A percentile compares a stretch with the other conserved stretches of the same genome.
Evolutionary conservation across 2,329 filamentous ascomycete genomes (phyloP).

Genomic region (Diaporthe sp.): DNA sequence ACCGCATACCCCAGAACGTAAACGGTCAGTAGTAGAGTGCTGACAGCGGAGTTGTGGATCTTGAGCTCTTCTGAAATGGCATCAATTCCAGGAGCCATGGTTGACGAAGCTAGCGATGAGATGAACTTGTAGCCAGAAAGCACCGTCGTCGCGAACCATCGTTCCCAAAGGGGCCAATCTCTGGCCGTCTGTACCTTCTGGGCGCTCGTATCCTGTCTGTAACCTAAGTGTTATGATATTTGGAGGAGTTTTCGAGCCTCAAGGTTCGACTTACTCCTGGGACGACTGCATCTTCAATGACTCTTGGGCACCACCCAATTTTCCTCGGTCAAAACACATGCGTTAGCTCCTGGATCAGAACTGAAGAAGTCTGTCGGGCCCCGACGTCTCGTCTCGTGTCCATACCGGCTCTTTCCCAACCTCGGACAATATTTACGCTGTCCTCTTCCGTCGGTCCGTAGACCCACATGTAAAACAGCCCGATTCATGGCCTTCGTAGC

Average conservation of each 20-base stretch:
- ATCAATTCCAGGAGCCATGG: constrained; percentile 8
- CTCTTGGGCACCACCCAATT: accelerated
- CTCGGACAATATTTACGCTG: no score
- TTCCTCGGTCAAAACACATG: background rate
- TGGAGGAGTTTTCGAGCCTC: no score
- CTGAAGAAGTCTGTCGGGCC: background rate
- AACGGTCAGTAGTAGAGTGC: background rate
- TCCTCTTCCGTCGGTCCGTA: background rate
- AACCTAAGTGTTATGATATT: background rate
- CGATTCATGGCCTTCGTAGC: background rate
- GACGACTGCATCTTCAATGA: background rate
- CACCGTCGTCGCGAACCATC: constrained; percentile 20
- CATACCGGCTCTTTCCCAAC: background rate
- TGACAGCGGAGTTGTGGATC: background rate
- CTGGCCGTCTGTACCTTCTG: background rate
- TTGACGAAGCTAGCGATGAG: background rate
- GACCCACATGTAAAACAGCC: background rate
- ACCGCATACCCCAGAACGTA: constrained; percentile 18
- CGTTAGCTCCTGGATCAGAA: background rate
- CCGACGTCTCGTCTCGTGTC: background rate
- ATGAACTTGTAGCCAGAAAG: constrained; percentile 16
- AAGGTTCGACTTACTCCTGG: background rate
- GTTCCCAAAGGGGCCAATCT: constrained; percentile 8
- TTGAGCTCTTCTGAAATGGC: background rate
- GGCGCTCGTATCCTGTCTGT: background rate